Percentiles rank a stretch among this genome's conserved stretches.
Conservation (phyloP, 495 filamentous ascomycete genomes). For the Daldinia grandis region DNA sequence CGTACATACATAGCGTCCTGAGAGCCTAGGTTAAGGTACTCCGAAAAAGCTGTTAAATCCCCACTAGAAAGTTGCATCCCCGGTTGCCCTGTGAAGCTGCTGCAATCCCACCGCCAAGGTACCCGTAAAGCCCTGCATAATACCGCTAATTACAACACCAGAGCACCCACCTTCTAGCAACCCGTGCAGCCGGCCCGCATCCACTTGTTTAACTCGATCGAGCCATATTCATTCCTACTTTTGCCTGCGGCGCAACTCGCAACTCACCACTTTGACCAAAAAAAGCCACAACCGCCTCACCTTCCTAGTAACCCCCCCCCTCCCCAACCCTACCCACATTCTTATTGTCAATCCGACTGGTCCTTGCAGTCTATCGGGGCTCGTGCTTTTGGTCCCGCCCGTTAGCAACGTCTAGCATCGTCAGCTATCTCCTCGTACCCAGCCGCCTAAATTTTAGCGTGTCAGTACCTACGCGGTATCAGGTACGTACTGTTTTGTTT, state of each 20-base stretch:
- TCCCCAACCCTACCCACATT: constrained; percentile 24
- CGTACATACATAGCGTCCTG: not conserved
- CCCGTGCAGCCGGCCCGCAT: constrained; percentile 39
- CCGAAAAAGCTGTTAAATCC: constrained; percentile 20
- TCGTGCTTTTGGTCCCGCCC: constrained; percentile 18
- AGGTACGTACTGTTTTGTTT: constrained; percentile 21
- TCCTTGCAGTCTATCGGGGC: constrained; percentile 12
- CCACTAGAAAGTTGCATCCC: constrained; percentile 32
- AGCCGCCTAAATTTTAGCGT: constrained; percentile 34
- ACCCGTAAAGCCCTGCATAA: constrained; percentile 40
- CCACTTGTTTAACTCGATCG: constrained; percentile 37
- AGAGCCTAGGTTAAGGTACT: constrained; percentile 16
- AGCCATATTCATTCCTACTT: constrained; percentile 31
- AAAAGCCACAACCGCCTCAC: constrained; percentile 41
- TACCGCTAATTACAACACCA: constrained; percentile 41
- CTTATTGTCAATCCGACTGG: constrained; percentile 37
- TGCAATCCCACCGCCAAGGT: constrained; percentile 38
- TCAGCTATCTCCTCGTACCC: constrained; percentile 27
- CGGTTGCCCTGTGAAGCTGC: constrained; percentile 33
- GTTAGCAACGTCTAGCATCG: constrained; percentile 12
- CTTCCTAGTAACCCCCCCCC: constrained; percentile 12
- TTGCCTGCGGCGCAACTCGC: constrained; percentile 26
- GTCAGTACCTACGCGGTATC: constrained; percentile 22
- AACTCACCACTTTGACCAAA: constrained; percentile 32
- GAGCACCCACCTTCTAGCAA: constrained; percentile 32